phyloP scores from a whole-genome alignment of 2,329 filamentous ascomycete genomes.

The Sporothrix mexicana region DNA sequence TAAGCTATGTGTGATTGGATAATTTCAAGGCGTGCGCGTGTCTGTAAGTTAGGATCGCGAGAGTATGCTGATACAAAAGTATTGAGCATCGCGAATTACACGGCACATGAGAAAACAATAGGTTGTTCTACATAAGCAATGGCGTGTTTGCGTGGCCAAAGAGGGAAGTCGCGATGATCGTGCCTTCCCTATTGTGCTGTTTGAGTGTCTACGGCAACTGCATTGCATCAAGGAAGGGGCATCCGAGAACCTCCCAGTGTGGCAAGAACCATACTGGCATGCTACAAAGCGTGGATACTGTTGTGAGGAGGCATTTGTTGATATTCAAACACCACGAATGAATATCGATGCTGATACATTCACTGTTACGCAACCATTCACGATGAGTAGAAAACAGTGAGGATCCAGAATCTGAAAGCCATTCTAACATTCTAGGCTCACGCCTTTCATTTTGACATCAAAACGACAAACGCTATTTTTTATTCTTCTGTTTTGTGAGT shows the following conservation, averaged over 20 bases:
- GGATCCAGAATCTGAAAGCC: no score
- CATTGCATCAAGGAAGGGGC: background rate
- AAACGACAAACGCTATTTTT: conserved; percentile 3
- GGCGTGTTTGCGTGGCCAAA: background rate
- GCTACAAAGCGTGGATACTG: no score
- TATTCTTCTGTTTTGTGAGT: conserved; percentile 10
- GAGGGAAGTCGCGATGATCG: conserved; percentile 15
- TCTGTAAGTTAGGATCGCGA: background rate
- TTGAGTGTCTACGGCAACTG: background rate
- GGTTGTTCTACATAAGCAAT: background rate
- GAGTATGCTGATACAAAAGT: background rate
- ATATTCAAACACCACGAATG: no score
- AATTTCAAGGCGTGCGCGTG: background rate
- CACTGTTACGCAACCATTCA: no score
- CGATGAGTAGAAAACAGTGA: no score
- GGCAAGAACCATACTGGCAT: background rate
- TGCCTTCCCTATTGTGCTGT: background rate
- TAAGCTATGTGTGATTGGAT: no score
- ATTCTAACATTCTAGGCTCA: no score
- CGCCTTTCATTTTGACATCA: background rate
- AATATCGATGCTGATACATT: no score
- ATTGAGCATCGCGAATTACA: background rate
- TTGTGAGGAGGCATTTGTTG: no score
- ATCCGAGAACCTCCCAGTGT: background rate
- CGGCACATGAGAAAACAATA: background rate